These are phyloP conservation scores for Fusarium sp. DNA, from an alignment of 2,329 filamentous ascomycete species.

Conservation along the genomic window DNA sequence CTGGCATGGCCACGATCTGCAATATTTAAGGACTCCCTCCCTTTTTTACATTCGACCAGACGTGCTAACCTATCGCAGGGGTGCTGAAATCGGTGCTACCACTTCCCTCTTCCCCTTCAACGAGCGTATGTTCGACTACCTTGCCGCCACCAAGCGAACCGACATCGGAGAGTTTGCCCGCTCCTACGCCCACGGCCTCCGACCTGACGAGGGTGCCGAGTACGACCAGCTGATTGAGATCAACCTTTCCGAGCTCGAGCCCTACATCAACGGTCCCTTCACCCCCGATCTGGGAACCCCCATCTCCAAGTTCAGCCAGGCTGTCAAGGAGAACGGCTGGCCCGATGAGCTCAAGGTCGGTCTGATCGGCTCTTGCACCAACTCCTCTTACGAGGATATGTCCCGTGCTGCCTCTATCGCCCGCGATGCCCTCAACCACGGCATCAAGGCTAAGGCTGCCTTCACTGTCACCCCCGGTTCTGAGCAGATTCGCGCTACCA, in stretches of 20 bases:
- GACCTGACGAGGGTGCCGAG: constrained; percentile 83
- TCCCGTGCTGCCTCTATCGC: constrained; percentile 91
- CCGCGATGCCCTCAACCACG: constrained; percentile 88
- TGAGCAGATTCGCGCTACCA: constrained; percentile 93
- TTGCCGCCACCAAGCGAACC: constrained; percentile 86
- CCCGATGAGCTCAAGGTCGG: constrained; percentile 89
- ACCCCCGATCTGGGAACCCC: constrained; percentile 95
- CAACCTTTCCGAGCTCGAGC: constrained; percentile 87
- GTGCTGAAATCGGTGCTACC: constrained; percentile 80
- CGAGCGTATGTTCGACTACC: constrained; percentile 96
- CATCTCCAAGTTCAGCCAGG: constrained; percentile 85
- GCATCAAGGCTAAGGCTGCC: constrained; percentile 84
- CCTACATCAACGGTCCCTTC: constrained; percentile 96
- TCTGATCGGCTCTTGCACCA: constrained; percentile 97
- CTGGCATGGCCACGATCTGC: constrained; percentile 85
- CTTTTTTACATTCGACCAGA: too few relatives aligned
- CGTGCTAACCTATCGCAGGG: constrained; percentile 25
- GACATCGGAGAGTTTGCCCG: constrained; percentile 91
- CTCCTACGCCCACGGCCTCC: constrained; percentile 82
- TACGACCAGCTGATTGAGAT: constrained; percentile 94
- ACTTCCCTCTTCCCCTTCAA: constrained; percentile 98
- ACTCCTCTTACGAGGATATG: constrained; percentile 99
- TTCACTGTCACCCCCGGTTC: constrained; percentile 98
- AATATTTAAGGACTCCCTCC: constrained; percentile 62
- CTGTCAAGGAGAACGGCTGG: constrained; percentile 86